phyloP scores from a whole-genome alignment of 352 stramenopile genomes.

The Pythium phragmitis region DNA sequence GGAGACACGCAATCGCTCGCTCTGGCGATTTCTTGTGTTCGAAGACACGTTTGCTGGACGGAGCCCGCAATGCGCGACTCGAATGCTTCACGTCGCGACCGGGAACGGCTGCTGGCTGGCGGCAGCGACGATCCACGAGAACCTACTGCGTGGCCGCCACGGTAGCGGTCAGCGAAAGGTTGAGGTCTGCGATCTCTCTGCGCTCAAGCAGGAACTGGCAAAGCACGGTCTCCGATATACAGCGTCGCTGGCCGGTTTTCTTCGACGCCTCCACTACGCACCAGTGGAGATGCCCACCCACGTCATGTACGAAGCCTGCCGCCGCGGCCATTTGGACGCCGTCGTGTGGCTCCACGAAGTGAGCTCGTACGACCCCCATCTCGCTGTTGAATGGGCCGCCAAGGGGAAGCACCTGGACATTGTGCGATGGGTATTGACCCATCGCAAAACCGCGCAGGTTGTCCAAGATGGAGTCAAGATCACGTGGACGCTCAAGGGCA shows the following conservation, averaged over 20 bases:
- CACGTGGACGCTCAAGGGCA: constrained; percentile 7
- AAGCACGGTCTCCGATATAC: constrained; percentile 1
- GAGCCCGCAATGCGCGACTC: not conserved
- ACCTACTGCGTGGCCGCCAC: not conserved
- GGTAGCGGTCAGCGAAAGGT: not conserved
- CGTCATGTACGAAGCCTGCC: constrained; percentile 18
- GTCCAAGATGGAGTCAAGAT: constrained; percentile 3
- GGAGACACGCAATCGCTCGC: constrained; percentile 9
- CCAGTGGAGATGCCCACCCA: constrained; percentile 7
- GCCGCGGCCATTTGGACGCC: constrained; percentile 8
- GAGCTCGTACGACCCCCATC: constrained; percentile 12
- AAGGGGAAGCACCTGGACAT: constrained; percentile 1
- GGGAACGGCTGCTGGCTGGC: constrained; percentile 17
- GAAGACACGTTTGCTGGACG: constrained; percentile 1
- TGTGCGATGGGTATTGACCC: constrained; percentile 8
- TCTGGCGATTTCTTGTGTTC: constrained; percentile 18
- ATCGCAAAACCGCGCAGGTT: constrained; percentile 7
- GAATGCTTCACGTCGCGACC: constrained; percentile 10
- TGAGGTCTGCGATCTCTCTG: not conserved
- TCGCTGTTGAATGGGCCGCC: constrained; percentile 12
- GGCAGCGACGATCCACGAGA: constrained; percentile 5
- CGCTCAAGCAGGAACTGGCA: not conserved
- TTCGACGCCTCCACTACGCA: constrained; percentile 1
- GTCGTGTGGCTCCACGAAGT: constrained; percentile 15
- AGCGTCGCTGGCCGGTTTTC: constrained; percentile 1